Conservation (phyloP, 1,284 basidiomycete species). For the Trametes versicolor region DNA sequence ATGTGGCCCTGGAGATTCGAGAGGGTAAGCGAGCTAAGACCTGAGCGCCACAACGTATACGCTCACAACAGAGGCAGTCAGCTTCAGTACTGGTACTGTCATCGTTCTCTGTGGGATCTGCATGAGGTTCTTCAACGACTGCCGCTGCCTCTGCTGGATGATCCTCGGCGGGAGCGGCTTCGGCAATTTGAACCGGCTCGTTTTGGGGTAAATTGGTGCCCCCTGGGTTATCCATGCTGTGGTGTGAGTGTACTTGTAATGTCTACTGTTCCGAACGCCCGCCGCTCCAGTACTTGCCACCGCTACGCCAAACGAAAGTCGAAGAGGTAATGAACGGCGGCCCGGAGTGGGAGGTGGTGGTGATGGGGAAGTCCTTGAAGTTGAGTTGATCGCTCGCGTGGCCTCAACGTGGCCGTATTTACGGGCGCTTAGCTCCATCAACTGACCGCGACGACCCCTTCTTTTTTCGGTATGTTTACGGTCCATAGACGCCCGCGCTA, state of each 20-base stretch:
- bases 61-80: conserved; percentile 1
- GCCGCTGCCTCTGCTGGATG: not conserved
- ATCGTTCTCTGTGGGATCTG: not conserved
- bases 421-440: too few species aligned
- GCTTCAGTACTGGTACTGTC: not conserved
- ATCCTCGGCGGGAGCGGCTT: not conserved
- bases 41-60: not conserved
- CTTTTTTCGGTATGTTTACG: too few species aligned
- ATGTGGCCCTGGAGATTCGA: not conserved
- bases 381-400: too few species aligned
- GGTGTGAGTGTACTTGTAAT: not conserved
- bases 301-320: too few species aligned
- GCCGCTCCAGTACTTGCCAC: not conserved
- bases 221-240: not conserved
- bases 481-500: too few species aligned
- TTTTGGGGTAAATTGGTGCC: not conserved
- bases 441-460: too few species aligned
- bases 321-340: too few species aligned
- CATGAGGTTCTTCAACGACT: not conserved
- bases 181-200: too few species aligned
- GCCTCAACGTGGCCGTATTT: too few species aligned
- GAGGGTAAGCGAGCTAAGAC: not conserved
- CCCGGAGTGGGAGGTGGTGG: too few species aligned
- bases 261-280: not conserved
- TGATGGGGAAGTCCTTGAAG: too few species aligned